phyloP scores from a whole-genome alignment of 2,329 filamentous ascomycete species.

The Aaosphaeria arxii region DNA sequence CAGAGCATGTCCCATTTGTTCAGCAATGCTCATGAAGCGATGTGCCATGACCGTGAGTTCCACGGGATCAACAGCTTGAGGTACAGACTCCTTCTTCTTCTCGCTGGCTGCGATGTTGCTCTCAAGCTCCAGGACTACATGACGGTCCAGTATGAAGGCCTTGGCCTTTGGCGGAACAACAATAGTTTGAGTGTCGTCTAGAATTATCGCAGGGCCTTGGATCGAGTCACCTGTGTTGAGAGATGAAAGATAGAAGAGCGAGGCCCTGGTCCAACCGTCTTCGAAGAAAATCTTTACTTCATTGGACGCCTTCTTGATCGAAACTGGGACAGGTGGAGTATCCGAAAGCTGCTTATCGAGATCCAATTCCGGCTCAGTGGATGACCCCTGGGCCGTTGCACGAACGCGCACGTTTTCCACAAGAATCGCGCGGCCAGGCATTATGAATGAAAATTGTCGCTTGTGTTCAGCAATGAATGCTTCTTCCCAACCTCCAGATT shows the following conservation, averaged over 20 bases:
- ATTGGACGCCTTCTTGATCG: constrained; percentile 2
- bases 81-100: neutral
- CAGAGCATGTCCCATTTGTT: neutral
- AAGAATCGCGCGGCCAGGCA: constrained; percentile 37
- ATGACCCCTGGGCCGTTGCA: constrained; percentile 18
- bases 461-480: constrained; percentile 38
- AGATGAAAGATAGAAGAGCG: constrained; percentile 19
- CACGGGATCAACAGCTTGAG: constrained; percentile 2
- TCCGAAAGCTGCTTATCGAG: constrained; percentile 14
- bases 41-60: constrained; percentile 7
- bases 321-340: constrained; percentile 3
- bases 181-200: constrained; percentile 47
- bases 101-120: neutral
- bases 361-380: constrained; percentile 6
- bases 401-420: constrained; percentile 46
- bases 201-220: constrained; percentile 28
- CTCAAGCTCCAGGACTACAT: constrained; percentile 38
- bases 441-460: constrained; percentile 44
- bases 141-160: constrained; percentile 36
- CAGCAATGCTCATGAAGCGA: neutral
- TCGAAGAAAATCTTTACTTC: constrained; percentile 19
- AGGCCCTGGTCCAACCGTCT: constrained; percentile 13
- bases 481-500: constrained; percentile 30
- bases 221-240: constrained; percentile 16
- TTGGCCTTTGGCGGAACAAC: constrained; percentile 38